A percentile compares a stretch with the other conserved stretches of the same genome.
phyloP scores from a whole-genome alignment of 2,329 filamentous ascomycete species.

The Oidium heveae region DNA sequence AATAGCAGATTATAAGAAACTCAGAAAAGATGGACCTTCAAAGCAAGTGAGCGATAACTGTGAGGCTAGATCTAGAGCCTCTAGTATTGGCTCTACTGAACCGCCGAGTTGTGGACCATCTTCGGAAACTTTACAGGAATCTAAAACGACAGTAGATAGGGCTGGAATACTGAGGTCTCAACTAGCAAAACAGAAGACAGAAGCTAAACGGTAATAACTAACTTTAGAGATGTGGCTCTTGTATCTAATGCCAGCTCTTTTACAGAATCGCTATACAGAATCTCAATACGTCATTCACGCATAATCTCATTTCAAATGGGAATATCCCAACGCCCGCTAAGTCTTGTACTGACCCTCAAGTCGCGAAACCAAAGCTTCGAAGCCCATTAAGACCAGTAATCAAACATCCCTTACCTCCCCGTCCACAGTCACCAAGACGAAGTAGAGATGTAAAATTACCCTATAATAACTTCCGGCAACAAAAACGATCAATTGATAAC shows the following conservation, averaged over 20 bases:
- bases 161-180: not conserved
- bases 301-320: not conserved
- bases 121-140: constrained; percentile 6
- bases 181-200: constrained; percentile 2
- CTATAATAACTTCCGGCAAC: constrained; percentile 3
- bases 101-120: constrained; percentile 8
- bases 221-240: not conserved
- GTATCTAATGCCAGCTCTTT: not conserved
- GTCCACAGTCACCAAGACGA: constrained; percentile 8
- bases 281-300: not conserved
- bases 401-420: constrained; percentile 10
- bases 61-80: constrained; percentile 4
- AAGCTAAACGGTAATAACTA: constrained; percentile 1
- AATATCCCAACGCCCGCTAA: not conserved
- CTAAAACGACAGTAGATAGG: not conserved
- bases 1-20: constrained; percentile 13
- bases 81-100: constrained; percentile 4
- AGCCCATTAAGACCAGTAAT: constrained; percentile 1
- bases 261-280: not conserved
- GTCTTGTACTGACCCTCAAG: not conserved
- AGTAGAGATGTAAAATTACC: constrained; percentile 4
- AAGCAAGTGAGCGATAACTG: constrained; percentile 5
- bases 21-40: constrained; percentile 10
- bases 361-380: not conserved
- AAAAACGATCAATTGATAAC: constrained; percentile 11